Evolutionary conservation across 441 rosid genomes (phyloP), one percentile per base, ranked within the genome.

Genomic region (Gossypium davidsonii): DNA sequence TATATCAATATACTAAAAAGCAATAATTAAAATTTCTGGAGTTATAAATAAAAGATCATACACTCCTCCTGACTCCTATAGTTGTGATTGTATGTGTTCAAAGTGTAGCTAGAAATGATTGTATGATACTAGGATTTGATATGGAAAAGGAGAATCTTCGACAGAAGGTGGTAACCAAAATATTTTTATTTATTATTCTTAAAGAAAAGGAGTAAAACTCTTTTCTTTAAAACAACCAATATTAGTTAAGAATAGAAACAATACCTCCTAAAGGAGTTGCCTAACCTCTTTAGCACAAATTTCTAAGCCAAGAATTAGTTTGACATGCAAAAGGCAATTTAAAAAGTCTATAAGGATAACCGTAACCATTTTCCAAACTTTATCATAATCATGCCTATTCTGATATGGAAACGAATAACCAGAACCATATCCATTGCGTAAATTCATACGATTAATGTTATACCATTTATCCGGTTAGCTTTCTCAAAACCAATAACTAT

Each of bases 91-190:
- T 57, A 23, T 11, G 3, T n/a, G 15, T 23, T 57, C 14, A 57
- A 57, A 11, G 15, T 10, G 62, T 26, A 2, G 28, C 52, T 2
- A 42, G n/a, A 42, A 20, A 64, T 20, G 31, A 23, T 11, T 39
- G 53, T 5, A 64, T 9, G 64, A 25, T 12, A 26, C 57, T 59
- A 59, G 37, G 9, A 39, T 37, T 63, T 10, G 9, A 39, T 10
- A 63, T 18, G n/a, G 53, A 64, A 64, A 64, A 11, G 53, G 69
- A 18, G 51, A 63, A 63, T 63, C 68, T 63, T 63, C 20, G 51
- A 20, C 14, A 1, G 28, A 64, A 39, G 51, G 25, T 20, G 69
- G 10, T 20, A 26, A 3, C 52, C 23, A 64, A 34, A 18, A 64
- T 39, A 11, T 37, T 63, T 63, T 39, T 1, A 37, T 37, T 34